Evolutionary conservation across 2,329 filamentous ascomycete genomes (phyloP), one percentile per base, ranked within the genome.

Genomic region (Colletotrichum sp.): DNA sequence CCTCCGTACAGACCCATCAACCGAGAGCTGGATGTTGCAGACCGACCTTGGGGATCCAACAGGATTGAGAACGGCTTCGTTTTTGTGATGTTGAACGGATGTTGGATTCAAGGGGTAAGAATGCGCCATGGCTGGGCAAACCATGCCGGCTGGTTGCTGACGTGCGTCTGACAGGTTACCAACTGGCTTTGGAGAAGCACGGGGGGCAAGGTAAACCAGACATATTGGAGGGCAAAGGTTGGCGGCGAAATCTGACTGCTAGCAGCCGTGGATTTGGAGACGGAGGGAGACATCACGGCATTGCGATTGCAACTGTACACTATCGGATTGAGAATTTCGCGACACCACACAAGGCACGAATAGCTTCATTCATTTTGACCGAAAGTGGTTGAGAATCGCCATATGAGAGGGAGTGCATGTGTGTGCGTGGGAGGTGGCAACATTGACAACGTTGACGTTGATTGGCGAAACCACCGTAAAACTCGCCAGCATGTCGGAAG

Each of bases 181-280:
- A 75, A 73, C 48, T 73, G 70, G 74, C 34, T 75, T 22, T 75
- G 74, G 74, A 74, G 74, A 48, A 48, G 16, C 16, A 75, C 64
- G n/a, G 74, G 64, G 3, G 74, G 34, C 28, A 87, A 80, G 74
- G 75, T 90, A 12, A 89, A 88, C 79, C 83, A 88, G 75, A 80
- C 81, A n/a, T 81, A 87, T 27, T 89, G 91, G 66, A 84, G 84
- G 36, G 90, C 90, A 78, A 85, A 87, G 36, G 82, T 92, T 72
- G 90, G 91, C 13, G 90, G 90, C 15, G 90, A 92, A 80, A 89
- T 84, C 80, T 88, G 65, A 74, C 18, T 15, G 22, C 32, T 61
- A 18, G 15, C 10, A 64, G 30, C 30, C 9, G 61, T 60, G 30
- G 30, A 18, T 22, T 30, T 34, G 58, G 18, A 15, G 58, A n/a